Conservation (phyloP, 2,329 filamentous ascomycete genomes). For the Rutstroemia sp. region DNA sequence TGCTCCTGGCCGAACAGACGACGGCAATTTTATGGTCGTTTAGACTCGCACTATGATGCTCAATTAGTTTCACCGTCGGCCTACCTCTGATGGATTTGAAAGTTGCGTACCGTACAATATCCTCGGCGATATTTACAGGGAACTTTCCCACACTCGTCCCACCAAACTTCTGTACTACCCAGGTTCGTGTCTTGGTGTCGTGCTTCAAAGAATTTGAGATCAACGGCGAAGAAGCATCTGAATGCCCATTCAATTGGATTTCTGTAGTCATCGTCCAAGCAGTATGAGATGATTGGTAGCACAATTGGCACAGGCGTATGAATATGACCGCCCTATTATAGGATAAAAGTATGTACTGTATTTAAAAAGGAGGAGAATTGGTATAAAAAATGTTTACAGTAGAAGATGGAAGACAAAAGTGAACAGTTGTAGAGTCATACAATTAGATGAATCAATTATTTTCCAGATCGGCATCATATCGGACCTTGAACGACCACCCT, state of each 20-base stretch:
- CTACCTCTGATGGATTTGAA: conserved; percentile 1
- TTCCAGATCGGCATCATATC: conserved; percentile 7
- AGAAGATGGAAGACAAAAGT: neutral
- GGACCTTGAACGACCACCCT: neutral
- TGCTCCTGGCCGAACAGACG: conserved; percentile 92
- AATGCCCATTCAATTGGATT: conserved; percentile 14
- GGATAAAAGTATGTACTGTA: neutral
- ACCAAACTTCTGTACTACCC: conserved; percentile 93
- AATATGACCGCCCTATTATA: neutral
- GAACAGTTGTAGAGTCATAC: conserved; percentile 4
- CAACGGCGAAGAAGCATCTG: conserved; percentile 11
- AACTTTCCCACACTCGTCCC: conserved; percentile 96
- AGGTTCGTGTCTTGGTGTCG: conserved; percentile 38
- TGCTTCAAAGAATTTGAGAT: conserved; percentile 13
- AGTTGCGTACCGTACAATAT: conserved; percentile 55
- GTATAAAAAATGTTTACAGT: neutral
- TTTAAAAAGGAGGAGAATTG: neutral
- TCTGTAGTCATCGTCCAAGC: conserved; percentile 18
- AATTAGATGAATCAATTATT: conserved; percentile 1
- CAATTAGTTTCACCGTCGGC: conserved; percentile 5
- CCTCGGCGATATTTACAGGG: conserved; percentile 63
- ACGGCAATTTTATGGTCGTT: conserved; percentile 72
- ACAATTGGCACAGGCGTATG: neutral
- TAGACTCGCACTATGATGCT: conserved; percentile 47
- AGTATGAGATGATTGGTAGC: neutral